Evolutionary conservation across 208 protist genomes (phyloP).

Genomic region (Porcisia hertigi): DNA sequence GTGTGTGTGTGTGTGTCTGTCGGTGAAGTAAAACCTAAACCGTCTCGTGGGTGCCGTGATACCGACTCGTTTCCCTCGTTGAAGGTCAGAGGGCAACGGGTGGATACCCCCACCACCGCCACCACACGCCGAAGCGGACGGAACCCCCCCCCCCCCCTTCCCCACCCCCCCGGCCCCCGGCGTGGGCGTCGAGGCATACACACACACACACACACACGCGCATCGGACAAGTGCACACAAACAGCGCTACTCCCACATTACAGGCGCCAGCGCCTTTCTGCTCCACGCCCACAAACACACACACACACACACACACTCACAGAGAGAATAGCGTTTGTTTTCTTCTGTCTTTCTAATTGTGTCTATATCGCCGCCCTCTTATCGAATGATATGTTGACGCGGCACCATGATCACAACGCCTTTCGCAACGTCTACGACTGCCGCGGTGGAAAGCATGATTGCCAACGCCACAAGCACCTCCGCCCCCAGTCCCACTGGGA

Average conservation of each 20-base stretch:
- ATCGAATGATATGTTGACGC: neutral
- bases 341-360: neutral
- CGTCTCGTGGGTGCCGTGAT: neutral
- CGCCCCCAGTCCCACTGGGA: neutral
- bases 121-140: neutral
- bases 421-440: neutral
- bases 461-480: slow-evolving; percentile 5
- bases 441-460: neutral
- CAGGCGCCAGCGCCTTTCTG: neutral
- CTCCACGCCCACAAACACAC: neutral
- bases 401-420: neutral
- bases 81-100: neutral
- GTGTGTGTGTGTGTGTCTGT: slow-evolving; percentile 11
- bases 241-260: neutral
- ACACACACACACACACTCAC: neutral
- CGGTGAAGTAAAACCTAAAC: neutral
- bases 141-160: neutral
- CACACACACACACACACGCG: neutral
- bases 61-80: neutral
- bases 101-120: neutral
- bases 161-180: neutral
- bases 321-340: neutral
- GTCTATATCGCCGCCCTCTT: neutral
- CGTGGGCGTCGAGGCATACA: neutral
- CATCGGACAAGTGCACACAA: neutral